Evolutionary conservation across 495 filamentous ascomycete genomes (phyloP).

Genomic region (Aspergillus nanangensis): DNA sequence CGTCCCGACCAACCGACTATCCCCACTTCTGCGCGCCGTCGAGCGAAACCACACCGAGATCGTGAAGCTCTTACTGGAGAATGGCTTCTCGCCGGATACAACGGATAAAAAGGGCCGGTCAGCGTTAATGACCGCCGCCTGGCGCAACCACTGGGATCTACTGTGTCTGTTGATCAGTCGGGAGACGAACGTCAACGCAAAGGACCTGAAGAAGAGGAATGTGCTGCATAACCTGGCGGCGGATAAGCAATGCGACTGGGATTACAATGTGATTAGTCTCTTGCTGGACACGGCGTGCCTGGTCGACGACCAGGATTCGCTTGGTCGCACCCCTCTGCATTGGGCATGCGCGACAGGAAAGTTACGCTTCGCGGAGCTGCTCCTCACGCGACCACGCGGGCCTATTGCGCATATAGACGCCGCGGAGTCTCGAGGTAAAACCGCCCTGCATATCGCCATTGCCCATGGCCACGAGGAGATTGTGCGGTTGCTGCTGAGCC

Average conservation of each 20-base stretch:
- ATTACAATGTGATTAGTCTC: slow-evolving; percentile 42
- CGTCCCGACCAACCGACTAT: slow-evolving; percentile 26
- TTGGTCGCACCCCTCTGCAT: slow-evolving; percentile 55
- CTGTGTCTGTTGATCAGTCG: slow-evolving; percentile 44
- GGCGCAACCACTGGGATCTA: slow-evolving; percentile 49
- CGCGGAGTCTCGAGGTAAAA: slow-evolving; percentile 54
- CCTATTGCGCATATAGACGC: slow-evolving; percentile 45
- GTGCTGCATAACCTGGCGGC: slow-evolving; percentile 53
- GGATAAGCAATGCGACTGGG: slow-evolving; percentile 51
- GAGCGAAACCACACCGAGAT: slow-evolving; percentile 46
- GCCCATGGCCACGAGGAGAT: slow-evolving; percentile 50
- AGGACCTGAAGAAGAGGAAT: slow-evolving; percentile 33
- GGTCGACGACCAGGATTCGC: slow-evolving; percentile 41
- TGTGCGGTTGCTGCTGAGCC: slow-evolving; percentile 48
- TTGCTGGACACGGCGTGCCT: slow-evolving; percentile 38
- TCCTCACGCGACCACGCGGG: slow-evolving; percentile 42
- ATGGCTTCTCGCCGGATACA: slow-evolving; percentile 35
- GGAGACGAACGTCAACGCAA: slow-evolving; percentile 46
- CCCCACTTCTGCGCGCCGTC: slow-evolving; percentile 47
- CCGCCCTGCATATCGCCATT: slow-evolving; percentile 55
- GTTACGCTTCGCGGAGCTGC: slow-evolving; percentile 45
- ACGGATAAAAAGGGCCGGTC: slow-evolving; percentile 47
- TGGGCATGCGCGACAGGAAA: slow-evolving; percentile 64
- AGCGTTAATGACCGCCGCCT: slow-evolving; percentile 56
- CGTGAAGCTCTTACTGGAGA: slow-evolving; percentile 40